Percentiles rank a stretch among this genome's conserved stretches.
Evolutionary conservation across 2,329 filamentous ascomycete species (phyloP).

Genomic region (Lachnellula suecica): DNA sequence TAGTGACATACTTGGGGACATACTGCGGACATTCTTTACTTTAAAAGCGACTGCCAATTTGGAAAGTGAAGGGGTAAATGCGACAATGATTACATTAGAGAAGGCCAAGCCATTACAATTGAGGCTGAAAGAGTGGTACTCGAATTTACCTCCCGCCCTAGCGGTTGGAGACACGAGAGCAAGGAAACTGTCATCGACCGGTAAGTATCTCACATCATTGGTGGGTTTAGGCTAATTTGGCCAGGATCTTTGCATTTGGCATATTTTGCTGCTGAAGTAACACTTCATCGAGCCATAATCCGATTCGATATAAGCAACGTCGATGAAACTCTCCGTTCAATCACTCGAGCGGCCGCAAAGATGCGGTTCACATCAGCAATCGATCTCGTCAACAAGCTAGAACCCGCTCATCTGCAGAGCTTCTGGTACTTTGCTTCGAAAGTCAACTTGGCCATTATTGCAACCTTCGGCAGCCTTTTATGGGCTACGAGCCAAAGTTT

Average conservation of each 20-base stretch:
- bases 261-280: conserved; percentile 50
- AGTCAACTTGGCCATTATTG: conserved; percentile 42
- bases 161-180: conserved; percentile 42
- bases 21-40: conserved; percentile 49
- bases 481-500: conserved; percentile 24
- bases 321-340: conserved; percentile 16
- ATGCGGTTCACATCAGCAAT: conserved; percentile 39
- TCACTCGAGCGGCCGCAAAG: conserved; percentile 35
- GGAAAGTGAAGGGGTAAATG: conserved; percentile 22
- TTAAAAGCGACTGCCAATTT: conserved; percentile 23
- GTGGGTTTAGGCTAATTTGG: background rate
- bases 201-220: conserved; percentile 10
- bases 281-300: conserved; percentile 49
- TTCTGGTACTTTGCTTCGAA: conserved; percentile 46
- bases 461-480: conserved; percentile 40
- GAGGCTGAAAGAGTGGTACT: conserved; percentile 46
- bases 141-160: conserved; percentile 41
- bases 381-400: conserved; percentile 40
- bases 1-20: conserved; percentile 50
- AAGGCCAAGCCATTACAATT: conserved; percentile 48
- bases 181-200: conserved; percentile 39
- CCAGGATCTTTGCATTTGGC: conserved; percentile 48
- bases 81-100: conserved; percentile 38
- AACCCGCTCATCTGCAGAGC: conserved; percentile 43
- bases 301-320: conserved; percentile 37